Base-by-base conservation (phyloP, 257 asterid genomes). In the Capsicum baccatum region DNA sequence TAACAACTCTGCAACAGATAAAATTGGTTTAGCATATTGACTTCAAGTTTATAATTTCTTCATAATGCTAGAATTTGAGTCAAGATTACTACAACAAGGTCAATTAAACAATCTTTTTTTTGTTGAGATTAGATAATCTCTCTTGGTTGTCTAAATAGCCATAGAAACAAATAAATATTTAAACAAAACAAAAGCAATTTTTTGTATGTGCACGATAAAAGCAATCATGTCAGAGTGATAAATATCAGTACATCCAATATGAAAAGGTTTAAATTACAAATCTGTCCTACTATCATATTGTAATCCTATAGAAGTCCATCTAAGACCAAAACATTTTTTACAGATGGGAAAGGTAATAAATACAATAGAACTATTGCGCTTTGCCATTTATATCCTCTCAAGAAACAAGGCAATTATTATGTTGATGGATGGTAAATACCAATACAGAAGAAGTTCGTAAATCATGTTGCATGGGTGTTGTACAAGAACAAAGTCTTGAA, bases 1-100 rank as follows among this genome's bases (percentile, higher is more conserved):
- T 97, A 83, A 97, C 98, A 86, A 93, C 97, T 93, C 99, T 97
- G 96, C 73, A 86, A 85, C 70, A 83, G 86, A 42, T 79, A 80
- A 59, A 66, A 82, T 83, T 82, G 56, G 83, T 26, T 83, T 80
- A 83, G 82, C 64, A 78, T 78, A 26, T 33, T 17, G 21, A 52
- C 50, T 52, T 54, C 50, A 14, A 78, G 50, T 55, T 35, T 54
- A 78, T 54, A 15, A 15, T 35, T 54, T 52, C 4, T 55, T 44
- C 56, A 68, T 21, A 83, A 52, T 17, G 52, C 16, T 15, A 63
- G 83, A 15, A 81, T 81, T 15, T 11, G 26, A 47, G 37, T 50
- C 62, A 3, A 76, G 81, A 13, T 13, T 76, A 54, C 26, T 80
- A 59, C 58, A 80, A 59, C 83, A 66, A 68, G 57, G 64, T 67